A percentile compares a stretch with the other conserved stretches of the same genome.
phyloP scores from a whole-genome alignment of 331 rosid species.

The Stylosanthes scabra region DNA sequence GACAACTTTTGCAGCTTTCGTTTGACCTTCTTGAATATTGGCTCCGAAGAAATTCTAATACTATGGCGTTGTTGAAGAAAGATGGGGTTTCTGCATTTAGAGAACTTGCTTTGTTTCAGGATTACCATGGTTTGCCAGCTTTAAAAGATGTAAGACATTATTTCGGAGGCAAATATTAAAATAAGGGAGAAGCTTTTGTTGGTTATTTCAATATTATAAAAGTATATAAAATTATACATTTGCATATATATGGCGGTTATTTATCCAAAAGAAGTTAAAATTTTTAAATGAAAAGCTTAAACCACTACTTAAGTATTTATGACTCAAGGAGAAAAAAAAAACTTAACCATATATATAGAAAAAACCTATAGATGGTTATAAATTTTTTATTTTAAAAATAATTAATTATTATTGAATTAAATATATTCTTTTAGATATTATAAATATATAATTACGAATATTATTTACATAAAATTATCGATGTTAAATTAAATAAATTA shows the following conservation, averaged over 20 bases:
- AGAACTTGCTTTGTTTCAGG: conserved; percentile 90
- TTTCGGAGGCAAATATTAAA: background rate
- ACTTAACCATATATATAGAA: too few relatives aligned
- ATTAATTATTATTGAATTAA: too few relatives aligned
- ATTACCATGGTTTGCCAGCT: conserved; percentile 80
- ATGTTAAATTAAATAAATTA: too few relatives aligned
- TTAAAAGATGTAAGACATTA: conserved; percentile 67
- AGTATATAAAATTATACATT: too few relatives aligned
- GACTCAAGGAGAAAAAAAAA: too few relatives aligned
- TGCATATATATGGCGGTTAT: background rate
- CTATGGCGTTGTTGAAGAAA: conserved; percentile 57
- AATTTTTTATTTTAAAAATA: too few relatives aligned
- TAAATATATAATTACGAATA: too few relatives aligned
- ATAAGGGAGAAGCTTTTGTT: background rate
- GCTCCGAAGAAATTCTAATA: conserved; percentile 60
- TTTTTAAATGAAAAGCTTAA: background rate
- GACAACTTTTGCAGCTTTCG: conserved; percentile 61
- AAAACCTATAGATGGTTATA: too few relatives aligned
- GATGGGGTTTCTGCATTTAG: conserved; percentile 65
- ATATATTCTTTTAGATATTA: too few relatives aligned
- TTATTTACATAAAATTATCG: too few relatives aligned
- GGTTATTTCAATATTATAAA: too few relatives aligned
- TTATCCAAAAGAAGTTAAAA: background rate
- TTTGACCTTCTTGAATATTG: conserved; percentile 74
- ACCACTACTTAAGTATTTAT: too few relatives aligned